phyloP scores from a whole-genome alignment of 106 monocot species.

The Platanthera zijinensis region DNA sequence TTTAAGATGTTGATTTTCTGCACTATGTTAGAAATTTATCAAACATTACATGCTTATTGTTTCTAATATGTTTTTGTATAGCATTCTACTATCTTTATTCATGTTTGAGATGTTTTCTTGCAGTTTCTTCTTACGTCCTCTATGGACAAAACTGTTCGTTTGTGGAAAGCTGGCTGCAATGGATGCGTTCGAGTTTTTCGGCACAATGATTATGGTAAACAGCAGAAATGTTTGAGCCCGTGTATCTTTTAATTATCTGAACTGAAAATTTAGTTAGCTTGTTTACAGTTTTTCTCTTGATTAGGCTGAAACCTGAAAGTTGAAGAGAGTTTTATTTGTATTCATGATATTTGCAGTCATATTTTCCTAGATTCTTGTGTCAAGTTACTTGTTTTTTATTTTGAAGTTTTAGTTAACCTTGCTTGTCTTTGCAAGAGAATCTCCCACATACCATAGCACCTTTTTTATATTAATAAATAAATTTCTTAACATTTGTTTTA shows the following conservation, averaged over 20 bases:
- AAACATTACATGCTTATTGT: background rate
- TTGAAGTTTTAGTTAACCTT: no score
- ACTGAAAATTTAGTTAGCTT: background rate
- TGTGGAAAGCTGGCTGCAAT: conserved; percentile 65
- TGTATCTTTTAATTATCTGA: background rate
- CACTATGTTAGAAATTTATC: background rate
- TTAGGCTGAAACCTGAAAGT: background rate
- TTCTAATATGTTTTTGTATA: background rate
- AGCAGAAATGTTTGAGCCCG: background rate
- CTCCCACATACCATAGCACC: background rate
- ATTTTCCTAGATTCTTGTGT: background rate
- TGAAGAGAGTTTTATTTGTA: background rate
- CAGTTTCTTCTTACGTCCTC: conserved; percentile 69
- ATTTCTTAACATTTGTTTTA: background rate
- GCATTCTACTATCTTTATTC: background rate
- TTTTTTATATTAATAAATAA: background rate
- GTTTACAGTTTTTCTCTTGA: background rate
- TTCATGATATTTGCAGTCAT: background rate
- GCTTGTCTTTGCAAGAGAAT: background rate
- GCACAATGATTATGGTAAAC: conserved; percentile 74
- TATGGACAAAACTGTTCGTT: conserved; percentile 65
- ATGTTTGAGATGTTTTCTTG: conserved; percentile 9
- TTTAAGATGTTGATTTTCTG: background rate
- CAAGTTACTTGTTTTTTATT: no score
- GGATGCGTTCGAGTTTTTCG: conserved; percentile 50